Base-by-base conservation (phyloP, 495 filamentous ascomycete species). In the Hypomontagnella monticulosa region DNA sequence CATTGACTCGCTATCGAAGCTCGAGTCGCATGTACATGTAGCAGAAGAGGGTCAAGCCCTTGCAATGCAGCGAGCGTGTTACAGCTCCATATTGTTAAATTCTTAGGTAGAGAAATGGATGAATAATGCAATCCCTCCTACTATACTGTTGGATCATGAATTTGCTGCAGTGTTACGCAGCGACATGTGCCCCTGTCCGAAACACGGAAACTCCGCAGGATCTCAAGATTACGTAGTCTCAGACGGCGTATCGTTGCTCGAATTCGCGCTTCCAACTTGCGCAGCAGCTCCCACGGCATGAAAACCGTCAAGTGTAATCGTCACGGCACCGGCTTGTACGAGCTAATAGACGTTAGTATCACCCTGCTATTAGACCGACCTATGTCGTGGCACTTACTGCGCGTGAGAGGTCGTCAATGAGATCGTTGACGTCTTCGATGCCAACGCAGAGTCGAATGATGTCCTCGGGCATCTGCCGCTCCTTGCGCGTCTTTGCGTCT, bases 391-490 rank as follows among this genome's bases (percentile, higher is more conserved):
- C 18, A 90, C 92, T 83, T 87, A 97, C 91, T 61, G 95, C 94
- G 56, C 91, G 85, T 56, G 85, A 87, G 65, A 99, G 79, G 80
- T 99, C 95, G 71, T 98, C 95, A 72, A 97, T 92, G 71, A 99
- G 72, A 79, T 99, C 95, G 70, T 92, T 87, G 8, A 83, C 88
- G 78, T 99, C 96, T 73, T 99, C 95, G 74, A 99, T 99, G 23
- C 95, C 95, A 33, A 99, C 93, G 76, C 95, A 99, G 61, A 99
- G 76, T 54, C 95, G 81, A 58, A 99, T 97, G 41, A 99, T 87
- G 77, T 99, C 95, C 78, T 99, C 95, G 14, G 95, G 95, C 86
- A 99, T 89, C 49, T 89, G 87, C 66, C 95, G 84, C 79, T 99
- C 94, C 72, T 85, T 79, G 69, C 95, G 83, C 57, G 93, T 97